Evolutionary conservation across 495 filamentous ascomycete species (phyloP).

Genomic region (Rusavskia elegans): DNA sequence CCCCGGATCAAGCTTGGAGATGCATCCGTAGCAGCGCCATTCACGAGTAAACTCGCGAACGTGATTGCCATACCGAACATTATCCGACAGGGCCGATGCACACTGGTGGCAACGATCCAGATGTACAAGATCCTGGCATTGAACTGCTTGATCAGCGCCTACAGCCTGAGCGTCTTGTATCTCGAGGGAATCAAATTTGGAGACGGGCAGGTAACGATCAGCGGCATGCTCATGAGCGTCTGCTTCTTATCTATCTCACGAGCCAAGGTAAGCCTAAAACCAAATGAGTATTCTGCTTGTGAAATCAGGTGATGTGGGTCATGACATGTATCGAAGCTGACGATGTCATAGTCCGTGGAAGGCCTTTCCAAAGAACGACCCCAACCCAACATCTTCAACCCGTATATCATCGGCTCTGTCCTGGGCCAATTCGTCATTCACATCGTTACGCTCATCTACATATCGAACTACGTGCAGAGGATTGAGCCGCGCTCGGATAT

Average conservation of each 20-base stretch:
- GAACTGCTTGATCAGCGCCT: conserved; percentile 96
- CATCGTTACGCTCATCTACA: conserved; percentile 84
- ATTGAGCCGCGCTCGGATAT: conserved; percentile 58
- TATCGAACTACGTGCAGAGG: conserved; percentile 71
- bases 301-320: no score
- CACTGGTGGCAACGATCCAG: conserved; percentile 93
- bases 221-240: conserved; percentile 98
- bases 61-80: conserved; percentile 98
- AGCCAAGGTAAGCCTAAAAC: conserved; percentile 45
- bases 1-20: conserved; percentile 95
- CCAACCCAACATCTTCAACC: conserved; percentile 97
- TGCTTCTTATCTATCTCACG: conserved; percentile 96
- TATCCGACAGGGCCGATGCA: conserved; percentile 91
- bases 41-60: conserved; percentile 94
- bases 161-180: conserved; percentile 92
- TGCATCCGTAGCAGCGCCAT: conserved; percentile 90
- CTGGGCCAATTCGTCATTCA: conserved; percentile 96
- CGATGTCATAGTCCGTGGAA: conserved; percentile 55
- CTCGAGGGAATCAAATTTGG: conserved; percentile 98
- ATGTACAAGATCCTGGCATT: conserved; percentile 99
- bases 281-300: no score
- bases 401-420: conserved; percentile 95
- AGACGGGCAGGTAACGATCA: conserved; percentile 96
- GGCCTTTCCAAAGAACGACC: conserved; percentile 91
- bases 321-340: conserved; percentile 7